These are phyloP conservation scores for Alternaria tenuissima DNA, from an alignment of 2,329 filamentous ascomycete genomes.

Conservation along the genomic window DNA sequence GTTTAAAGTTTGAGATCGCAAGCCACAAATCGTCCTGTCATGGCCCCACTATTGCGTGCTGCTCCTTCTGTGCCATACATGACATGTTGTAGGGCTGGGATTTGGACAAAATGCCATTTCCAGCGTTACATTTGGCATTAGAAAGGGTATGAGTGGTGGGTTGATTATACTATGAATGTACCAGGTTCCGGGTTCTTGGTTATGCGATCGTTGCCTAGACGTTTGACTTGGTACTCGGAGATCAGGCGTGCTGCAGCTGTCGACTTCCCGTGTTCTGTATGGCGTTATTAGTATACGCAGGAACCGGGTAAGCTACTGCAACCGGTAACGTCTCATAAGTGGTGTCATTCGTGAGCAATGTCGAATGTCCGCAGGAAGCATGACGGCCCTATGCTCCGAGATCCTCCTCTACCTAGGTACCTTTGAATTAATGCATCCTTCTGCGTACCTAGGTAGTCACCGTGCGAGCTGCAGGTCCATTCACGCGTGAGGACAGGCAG, in stretches of 20 bases:
- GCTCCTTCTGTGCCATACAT: background rate
- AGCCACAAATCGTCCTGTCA: background rate
- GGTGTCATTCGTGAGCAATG: background rate
- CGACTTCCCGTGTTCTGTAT: background rate
- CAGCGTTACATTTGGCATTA: background rate
- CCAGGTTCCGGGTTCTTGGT: background rate
- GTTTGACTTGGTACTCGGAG: background rate
- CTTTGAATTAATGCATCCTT: background rate
- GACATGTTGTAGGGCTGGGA: background rate
- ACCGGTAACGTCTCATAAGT: background rate
- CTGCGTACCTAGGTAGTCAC: background rate
- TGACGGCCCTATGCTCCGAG: background rate
- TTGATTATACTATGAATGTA: background rate
- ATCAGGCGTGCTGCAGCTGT: background rate
- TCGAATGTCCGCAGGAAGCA: background rate
- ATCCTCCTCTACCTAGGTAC: background rate
- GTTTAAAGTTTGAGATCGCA: background rate
- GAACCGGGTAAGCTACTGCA: background rate
- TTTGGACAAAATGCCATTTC: background rate
- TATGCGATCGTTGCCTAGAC: background rate
- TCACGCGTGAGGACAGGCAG: background rate
- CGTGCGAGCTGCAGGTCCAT: background rate
- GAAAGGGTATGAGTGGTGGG: background rate
- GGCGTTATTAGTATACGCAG: background rate
- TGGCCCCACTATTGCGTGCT: background rate